These are phyloP conservation scores for Ophiocordyceps unilateralis DNA, from an alignment of 2,329 filamentous ascomycete species.

Conservation along the genomic window DNA sequence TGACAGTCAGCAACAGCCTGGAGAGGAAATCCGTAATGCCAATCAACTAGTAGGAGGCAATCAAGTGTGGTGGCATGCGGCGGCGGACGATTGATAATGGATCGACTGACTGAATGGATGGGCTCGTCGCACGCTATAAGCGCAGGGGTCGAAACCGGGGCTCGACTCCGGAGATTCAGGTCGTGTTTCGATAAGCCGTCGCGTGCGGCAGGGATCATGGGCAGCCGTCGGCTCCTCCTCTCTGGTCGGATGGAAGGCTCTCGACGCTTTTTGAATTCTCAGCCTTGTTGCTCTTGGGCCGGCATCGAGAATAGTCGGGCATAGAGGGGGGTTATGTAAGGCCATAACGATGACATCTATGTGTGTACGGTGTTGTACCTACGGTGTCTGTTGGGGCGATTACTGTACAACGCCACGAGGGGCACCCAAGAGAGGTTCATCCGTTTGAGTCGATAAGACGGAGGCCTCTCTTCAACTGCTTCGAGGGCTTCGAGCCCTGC, in stretches of 20 bases:
- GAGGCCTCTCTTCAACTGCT: too few species aligned
- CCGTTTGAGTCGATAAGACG: too few species aligned
- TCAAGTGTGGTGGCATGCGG: too few species aligned
- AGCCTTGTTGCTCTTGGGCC: neutral
- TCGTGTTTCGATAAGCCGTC: neutral
- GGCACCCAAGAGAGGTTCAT: too few species aligned
- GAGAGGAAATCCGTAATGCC: neutral
- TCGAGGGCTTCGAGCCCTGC: neutral
- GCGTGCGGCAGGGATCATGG: neutral
- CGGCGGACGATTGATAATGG: neutral
- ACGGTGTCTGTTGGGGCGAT: too few species aligned
- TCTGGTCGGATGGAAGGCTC: neutral
- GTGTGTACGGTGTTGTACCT: too few species aligned
- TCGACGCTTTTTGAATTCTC: neutral
- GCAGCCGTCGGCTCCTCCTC: neutral
- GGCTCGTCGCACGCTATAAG: neutral
- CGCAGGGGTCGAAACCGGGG: neutral
- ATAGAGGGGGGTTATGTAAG: neutral
- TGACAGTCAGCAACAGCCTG: neutral
- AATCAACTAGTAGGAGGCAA: neutral
- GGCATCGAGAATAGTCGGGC: neutral
- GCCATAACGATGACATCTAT: neutral
- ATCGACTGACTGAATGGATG: neutral
- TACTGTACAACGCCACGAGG: too few species aligned
- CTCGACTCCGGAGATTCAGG: neutral